Conservation (phyloP, 2,329 filamentous ascomycete species). For the Epichloe sibirici region DNA sequence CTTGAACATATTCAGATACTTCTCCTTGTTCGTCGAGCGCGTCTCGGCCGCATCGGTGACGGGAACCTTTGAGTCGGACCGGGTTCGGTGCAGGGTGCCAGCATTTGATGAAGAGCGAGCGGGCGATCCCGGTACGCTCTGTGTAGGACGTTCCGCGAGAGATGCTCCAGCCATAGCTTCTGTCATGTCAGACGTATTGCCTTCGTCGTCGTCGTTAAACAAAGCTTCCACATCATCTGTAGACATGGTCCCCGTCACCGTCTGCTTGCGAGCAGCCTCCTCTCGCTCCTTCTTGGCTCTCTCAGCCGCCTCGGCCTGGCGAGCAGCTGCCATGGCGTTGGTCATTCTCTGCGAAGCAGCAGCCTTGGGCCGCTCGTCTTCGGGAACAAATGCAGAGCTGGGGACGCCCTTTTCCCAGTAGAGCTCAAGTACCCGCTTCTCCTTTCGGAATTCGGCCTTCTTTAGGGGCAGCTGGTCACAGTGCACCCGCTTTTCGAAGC, state of each 20-base stretch:
- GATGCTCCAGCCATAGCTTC: conserved; percentile 88
- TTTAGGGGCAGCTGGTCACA: conserved; percentile 95
- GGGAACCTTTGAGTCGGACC: conserved; percentile 86
- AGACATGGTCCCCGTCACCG: conserved; percentile 87
- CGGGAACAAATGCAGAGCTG: conserved; percentile 88
- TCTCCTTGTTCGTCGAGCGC: conserved; percentile 85
- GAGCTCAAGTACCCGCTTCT: conserved; percentile 83
- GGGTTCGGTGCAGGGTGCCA: conserved; percentile 69
- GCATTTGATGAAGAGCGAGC: conserved; percentile 58
- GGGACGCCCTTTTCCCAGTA: conserved; percentile 99
- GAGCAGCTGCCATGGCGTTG: conserved; percentile 63
- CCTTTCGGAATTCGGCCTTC: conserved; percentile 99
- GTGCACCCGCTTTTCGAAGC: conserved; percentile 98
- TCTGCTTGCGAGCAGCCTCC: conserved; percentile 83
- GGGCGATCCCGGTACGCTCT: conserved; percentile 89
- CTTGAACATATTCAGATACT: conserved; percentile 82
- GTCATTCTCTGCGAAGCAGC: conserved; percentile 60
- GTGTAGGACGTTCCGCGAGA: conserved; percentile 75
- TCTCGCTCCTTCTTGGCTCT: conserved; percentile 76
- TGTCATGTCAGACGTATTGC: conserved; percentile 77
- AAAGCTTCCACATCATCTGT: conserved; percentile 90
- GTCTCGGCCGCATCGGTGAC: conserved; percentile 62
- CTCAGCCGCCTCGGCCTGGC: conserved; percentile 71
- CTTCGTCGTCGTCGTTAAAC: conserved; percentile 88
- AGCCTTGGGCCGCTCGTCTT: conserved; percentile 89